These are phyloP conservation scores for Aurantiochytrium sp. DNA, from an alignment of 108 stramenopile species.

Conservation along the genomic window DNA sequence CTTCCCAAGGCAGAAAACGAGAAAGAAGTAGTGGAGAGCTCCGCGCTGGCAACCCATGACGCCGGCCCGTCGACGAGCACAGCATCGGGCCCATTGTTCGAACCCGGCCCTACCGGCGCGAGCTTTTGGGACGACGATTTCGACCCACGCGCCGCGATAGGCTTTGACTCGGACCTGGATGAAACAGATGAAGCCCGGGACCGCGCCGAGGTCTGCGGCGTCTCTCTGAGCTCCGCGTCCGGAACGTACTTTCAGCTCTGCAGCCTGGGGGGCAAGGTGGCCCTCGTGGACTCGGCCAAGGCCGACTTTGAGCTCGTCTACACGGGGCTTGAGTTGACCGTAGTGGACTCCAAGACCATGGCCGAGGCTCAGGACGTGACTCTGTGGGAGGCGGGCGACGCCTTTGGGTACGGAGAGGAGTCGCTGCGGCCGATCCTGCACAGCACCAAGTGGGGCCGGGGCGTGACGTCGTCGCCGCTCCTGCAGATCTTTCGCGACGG, in stretches of 20 bases:
- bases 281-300: not conserved
- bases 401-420: not conserved
- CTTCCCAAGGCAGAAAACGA: not conserved
- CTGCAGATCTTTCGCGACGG: not conserved
- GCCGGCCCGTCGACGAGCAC: too few relatives aligned
- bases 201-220: not conserved
- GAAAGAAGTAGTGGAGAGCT: too few relatives aligned
- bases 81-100: too few relatives aligned
- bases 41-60: too few relatives aligned
- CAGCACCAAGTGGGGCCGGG: conserved; percentile 20
- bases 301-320: not conserved
- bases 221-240: not conserved
- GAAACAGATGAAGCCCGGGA: not conserved
- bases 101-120: too few relatives aligned
- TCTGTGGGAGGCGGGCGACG: not conserved
- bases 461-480: not conserved
- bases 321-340: not conserved
- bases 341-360: conserved; percentile 9
- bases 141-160: not conserved
- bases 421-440: not conserved
- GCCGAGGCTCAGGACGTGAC: not conserved
- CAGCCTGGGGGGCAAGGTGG: not conserved
- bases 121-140: not conserved
- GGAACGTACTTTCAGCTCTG: not conserved
- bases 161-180: not conserved